Base-by-base conservation (phyloP, 2,329 filamentous ascomycete species). In the Cadophora sp. region DNA sequence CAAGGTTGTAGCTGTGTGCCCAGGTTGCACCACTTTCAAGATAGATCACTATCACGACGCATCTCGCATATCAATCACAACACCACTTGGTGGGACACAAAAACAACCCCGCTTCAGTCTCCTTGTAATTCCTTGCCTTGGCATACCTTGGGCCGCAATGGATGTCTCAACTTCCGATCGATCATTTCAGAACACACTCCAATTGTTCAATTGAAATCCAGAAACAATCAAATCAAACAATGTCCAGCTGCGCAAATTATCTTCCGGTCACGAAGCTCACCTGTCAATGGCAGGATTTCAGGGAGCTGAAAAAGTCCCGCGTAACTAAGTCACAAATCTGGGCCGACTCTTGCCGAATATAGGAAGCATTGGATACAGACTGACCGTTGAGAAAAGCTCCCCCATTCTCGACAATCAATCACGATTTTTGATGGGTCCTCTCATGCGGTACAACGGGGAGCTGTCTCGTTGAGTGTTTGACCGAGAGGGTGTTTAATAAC, bases 301-400 rank as follows among this genome's bases (percentile, higher is more conserved):
- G 50, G 50, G 6, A 64, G 66, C 62, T 63, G 68, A 30, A 30
- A 30, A 68, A 64, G 20, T 62, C 53, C 51, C 70, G 66, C 70
- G 58, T 68, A 68, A 71, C 66, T 59, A 33, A 22, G 27, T 27
- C 36, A 24, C 36, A 36, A n/a, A n/a, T n/a, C 66, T 68, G 55
- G 62, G 65, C 71, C 71, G 71, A 20, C 36, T 27, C 24, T 70
- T 67, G 63, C 72, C 70, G 71, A 53, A 67, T 58, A 20, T 24
- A 20, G 53, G 60, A 67, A 63, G 70, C 71, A 74, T 71, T 73
- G 71, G 72, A 68, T 70, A 70, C 68, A 67, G 66, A 63, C 50
- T 24, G 36, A 41, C 30, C 33, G 39, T 50, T 30, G 4, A 47
- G 22, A 22, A 27, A 22, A 39, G 27, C 27, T 14, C 11, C 50